Evolutionary conservation across 331 rosid genomes (phyloP), one percentile per base, ranked within the genome.

Genomic region (Pyrus hybrid): DNA sequence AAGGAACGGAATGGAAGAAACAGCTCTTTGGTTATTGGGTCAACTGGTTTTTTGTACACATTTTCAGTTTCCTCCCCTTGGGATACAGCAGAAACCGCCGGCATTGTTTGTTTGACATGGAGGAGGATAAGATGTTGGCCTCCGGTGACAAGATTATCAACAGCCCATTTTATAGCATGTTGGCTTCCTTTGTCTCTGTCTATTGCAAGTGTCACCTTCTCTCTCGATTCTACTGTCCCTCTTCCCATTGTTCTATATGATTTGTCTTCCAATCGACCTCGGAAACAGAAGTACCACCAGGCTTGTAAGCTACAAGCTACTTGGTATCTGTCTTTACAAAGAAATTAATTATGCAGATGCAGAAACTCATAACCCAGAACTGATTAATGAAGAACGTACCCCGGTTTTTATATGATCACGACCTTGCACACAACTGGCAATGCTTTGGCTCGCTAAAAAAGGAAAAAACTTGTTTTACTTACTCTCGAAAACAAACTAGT

Each of bases 131-230:
- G 80, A 76, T 23, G n/a, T 80, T 91, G 95, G 30, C 89, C 91
- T 76, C 77, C 87, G 17, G 84, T 84, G 47, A 93, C 82, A 76
- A 91, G 91, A 77, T 84, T 89, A 17, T 93, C 96, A 13, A 91
- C 85, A 0, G 91, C 80, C 98, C 96, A 93, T 85, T 91, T 93
- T 9, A 89, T 82, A 51, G 98, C 98, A 21, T 71, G 77, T 68
- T 91, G 97, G 73, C 97, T 93, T 68, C 89, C 85, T 76, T 90
- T 93, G 80, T 90, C 93, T 30, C 79, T 87, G 61, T 93, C 97
- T 25, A 93, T 84, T 5, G 96, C 98, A 68, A 93, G 93, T 1
- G 91, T 93, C 17, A 93, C 92, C 9, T 64, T 67, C 23, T 85
- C 93, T 0, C 67, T 83, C 79, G 78, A 88, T 57, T 85, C 93